Evolutionary conservation across 371 early-diverging fungal species (phyloP).

Genomic region (Rhizopus stolonifer): DNA sequence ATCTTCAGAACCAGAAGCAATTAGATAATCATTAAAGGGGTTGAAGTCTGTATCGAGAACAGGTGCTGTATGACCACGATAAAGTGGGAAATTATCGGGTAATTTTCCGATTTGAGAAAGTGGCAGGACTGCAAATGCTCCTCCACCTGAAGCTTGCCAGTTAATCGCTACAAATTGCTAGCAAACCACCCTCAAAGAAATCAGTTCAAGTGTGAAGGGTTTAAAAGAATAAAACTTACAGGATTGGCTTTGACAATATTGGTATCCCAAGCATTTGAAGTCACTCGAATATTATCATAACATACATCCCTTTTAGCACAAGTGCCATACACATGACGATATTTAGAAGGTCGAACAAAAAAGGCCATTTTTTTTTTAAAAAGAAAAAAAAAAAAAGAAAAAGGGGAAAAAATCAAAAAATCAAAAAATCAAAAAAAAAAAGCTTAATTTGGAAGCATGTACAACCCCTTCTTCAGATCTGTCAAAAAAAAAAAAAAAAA

Average conservation of each 20-base stretch:
- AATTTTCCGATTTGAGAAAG: constrained; percentile 82
- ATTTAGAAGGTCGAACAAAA: constrained; percentile 71
- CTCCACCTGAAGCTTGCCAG: constrained; percentile 96
- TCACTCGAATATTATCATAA: constrained; percentile 93
- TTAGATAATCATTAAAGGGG: constrained; percentile 93
- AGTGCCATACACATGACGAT: constrained; percentile 95
- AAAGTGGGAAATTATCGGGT: constrained; percentile 82
- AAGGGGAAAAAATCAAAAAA: no score
- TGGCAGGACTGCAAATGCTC: constrained; percentile 95
- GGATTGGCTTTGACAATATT: constrained; percentile 95
- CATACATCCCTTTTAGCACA: constrained; percentile 85
- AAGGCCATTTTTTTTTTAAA: background rate
- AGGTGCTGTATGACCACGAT: constrained; percentile 89
- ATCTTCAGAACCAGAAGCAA: constrained; percentile 93
- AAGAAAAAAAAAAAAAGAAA: background rate
- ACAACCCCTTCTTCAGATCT: no score
- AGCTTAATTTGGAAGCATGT: no score
- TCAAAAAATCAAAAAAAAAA: no score
- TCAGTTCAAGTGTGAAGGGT: background rate
- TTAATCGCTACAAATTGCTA: constrained; percentile 89
- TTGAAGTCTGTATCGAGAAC: constrained; percentile 97
- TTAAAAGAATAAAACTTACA: constrained; percentile 36
- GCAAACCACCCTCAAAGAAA: no score
- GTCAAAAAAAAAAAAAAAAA: no score
- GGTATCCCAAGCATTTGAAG: constrained; percentile 94